Evolutionary conservation across 495 filamentous ascomycete genomes (phyloP), one percentile per base, ranked within the genome.

Genomic region (Xylaria scruposa): DNA sequence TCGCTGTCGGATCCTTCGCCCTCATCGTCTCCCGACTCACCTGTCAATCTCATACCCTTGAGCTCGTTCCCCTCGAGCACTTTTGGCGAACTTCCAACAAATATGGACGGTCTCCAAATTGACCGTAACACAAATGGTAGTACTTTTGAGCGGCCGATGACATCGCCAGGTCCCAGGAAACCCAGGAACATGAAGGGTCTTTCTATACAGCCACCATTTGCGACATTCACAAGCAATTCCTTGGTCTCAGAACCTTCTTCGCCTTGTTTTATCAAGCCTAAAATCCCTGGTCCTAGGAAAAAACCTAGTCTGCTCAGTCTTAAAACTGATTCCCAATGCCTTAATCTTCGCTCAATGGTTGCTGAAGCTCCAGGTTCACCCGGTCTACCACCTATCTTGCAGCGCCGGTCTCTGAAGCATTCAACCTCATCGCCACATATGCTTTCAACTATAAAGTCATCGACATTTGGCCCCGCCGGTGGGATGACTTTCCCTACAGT

Each of bases 111-210:
- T 46, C 79, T 88, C 26, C 70, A 72, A 65, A 53, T 72, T 26
- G 65, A 68, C 24, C 56, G 70, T 21, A 72, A 24, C 59, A 78
- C 86, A 72, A 81, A 81, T 42, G 68, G 77, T 21, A 78, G 42
- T 59, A 74, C 63, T 19, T 69, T 73, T 21, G 86, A 86, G 71
- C 79, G 87, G 58, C 87, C 87, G 13, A 88, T 87, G 86, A 88
- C 87, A n/a, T 90, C 89, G 46, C 85, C 87, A n/a, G 91, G 90
- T 5, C 93, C 94, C 2, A 86, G 90, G 78, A 91, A 93, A 78
- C 88, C 90, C 38, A 91, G 94, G 63, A 99, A 99, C 80, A 90
- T 95, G 76, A 99, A 99, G 80, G 95, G 95, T 62, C 85, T 99
- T 5, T 97, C 94, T 1, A 88, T 98, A 69, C 93, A 96, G 70